phyloP scores from a whole-genome alignment of 208 protist genomes.

The Trypanosoma melophagium region DNA sequence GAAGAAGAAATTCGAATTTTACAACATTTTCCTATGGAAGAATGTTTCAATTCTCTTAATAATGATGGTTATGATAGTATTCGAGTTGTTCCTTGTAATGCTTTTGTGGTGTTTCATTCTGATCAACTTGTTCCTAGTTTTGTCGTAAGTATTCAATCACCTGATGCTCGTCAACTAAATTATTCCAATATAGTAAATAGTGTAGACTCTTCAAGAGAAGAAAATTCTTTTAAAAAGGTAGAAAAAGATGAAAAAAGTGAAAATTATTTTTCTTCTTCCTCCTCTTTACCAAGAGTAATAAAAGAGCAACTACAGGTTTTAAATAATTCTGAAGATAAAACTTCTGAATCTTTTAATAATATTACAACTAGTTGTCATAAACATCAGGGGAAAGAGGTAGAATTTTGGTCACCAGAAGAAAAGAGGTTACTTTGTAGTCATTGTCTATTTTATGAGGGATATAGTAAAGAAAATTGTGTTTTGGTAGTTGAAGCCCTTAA shows the following conservation, averaged over 20 bases:
- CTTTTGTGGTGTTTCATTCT: slow-evolving; percentile 52
- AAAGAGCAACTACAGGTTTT: neutral
- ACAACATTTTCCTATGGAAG: slow-evolving; percentile 50
- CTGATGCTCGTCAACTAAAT: neutral
- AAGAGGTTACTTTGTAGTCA: slow-evolving; percentile 73
- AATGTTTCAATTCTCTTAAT: slow-evolving; percentile 65
- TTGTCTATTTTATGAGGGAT: slow-evolving; percentile 78
- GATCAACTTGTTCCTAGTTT: slow-evolving; percentile 50
- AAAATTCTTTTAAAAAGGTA: neutral
- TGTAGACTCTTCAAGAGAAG: neutral
- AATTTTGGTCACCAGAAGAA: slow-evolving; percentile 75
- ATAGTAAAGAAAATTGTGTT: slow-evolving; percentile 64
- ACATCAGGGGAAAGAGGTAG: slow-evolving; percentile 61
- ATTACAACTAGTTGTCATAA: slow-evolving; percentile 34
- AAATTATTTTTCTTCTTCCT: neutral
- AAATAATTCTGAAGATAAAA: slow-evolving; percentile 1
- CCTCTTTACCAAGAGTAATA: neutral
- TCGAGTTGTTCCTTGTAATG: slow-evolving; percentile 36
- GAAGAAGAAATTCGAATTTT: slow-evolving; percentile 51
- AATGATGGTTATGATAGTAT: slow-evolving; percentile 69
- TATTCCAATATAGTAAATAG: neutral
- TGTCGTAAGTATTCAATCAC: slow-evolving; percentile 36
- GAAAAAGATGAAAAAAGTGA: neutral
- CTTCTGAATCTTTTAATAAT: no score
- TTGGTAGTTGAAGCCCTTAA: slow-evolving; percentile 53